A percentile compares a stretch with the other conserved stretches of the same genome.
Conservation (phyloP, 75 land plant genomes). For the Selaginella tamariscina region DNA sequence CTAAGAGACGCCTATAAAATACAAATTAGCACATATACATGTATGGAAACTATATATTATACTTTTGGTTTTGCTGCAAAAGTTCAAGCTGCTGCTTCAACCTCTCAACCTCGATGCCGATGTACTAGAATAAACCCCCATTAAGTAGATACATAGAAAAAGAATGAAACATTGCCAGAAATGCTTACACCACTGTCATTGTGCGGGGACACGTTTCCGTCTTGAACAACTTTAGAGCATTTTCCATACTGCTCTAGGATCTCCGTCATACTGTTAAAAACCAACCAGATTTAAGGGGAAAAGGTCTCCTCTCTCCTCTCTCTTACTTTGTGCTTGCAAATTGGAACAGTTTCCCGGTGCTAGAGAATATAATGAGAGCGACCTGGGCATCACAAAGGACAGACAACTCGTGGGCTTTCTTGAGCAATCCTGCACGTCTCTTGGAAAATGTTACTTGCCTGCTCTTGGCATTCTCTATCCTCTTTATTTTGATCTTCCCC, state of each 20-base stretch:
- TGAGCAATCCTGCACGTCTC: no score
- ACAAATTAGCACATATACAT: no score
- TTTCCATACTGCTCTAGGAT: slow-evolving; percentile 20
- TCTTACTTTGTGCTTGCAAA: no score
- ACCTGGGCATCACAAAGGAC: no score
- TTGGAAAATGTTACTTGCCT: slow-evolving; percentile 26
- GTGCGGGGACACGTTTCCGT: background rate
- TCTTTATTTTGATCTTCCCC: no score
- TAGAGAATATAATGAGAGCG: no score
- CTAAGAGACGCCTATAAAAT: no score
- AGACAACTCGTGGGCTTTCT: no score
- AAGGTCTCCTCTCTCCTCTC: slow-evolving; percentile 8
- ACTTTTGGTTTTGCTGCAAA: slow-evolving; percentile 19
- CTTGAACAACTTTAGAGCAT: slow-evolving; percentile 17
- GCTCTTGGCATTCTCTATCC: slow-evolving; percentile 27
- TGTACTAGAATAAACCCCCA: slow-evolving; percentile 9
- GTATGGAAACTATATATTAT: no score
- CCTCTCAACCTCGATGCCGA: slow-evolving; percentile 20
- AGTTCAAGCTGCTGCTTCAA: slow-evolving; percentile 23
- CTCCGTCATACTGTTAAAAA: slow-evolving; percentile 16
- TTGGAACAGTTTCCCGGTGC: no score
- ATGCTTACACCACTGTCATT: slow-evolving; percentile 19
- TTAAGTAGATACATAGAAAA: background rate
- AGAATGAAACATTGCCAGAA: background rate
- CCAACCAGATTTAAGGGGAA: no score